Evolutionary conservation across 371 early-diverging fungal genomes (phyloP), one percentile per base, ranked within the genome.

Genomic region (Modicella reniformis): DNA sequence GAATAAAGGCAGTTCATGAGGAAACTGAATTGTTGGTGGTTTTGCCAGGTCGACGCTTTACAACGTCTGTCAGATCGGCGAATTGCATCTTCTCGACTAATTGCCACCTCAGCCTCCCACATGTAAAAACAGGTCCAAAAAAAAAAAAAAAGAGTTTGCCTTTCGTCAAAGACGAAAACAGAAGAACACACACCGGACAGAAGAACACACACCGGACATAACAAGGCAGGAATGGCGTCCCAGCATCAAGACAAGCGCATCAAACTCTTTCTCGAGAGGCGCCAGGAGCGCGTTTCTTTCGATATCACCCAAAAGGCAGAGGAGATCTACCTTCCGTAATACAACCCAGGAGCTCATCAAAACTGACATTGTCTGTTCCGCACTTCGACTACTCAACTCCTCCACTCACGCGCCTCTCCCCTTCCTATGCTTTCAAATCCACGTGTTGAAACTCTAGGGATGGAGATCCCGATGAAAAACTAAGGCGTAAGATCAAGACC

Each of bases 301-400:
- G 89, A 88, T 64, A 87, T 88, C 63, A 83, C 82, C 12, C 86
- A 88, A 65, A 75, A 80, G 48, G 89, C 87, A 19, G 82, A 84
- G 58, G 87, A 88, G 62, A 84, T 86, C 60, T 77, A 80, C 40
- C 84, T 86, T 65, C 80, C 81, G 89, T 88, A 86, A 65, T 15
- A 25, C 33, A 2, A 44, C 44, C 44, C 3, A n/a, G n/a, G n/a
- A n/a, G n/a, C n/a, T n/a, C n/a, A n/a, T n/a, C n/a, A n/a, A n/a
- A n/a, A n/a, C n/a, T n/a, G n/a, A 25, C 50, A 50, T 50, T 21
- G 50, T 13, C 40, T 40, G 40, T 15, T 40, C n/a, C n/a, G 40
- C 10, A 7, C 40, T 15, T 61, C 34, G 9, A 50, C 19, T 17
- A 10, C n/a, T n/a, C n/a, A 26, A 53, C 23, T 10, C 33, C 1